These are phyloP conservation scores for Colletotrichum musae DNA, from an alignment of 2,329 filamentous ascomycete species.

Conservation along the genomic window DNA sequence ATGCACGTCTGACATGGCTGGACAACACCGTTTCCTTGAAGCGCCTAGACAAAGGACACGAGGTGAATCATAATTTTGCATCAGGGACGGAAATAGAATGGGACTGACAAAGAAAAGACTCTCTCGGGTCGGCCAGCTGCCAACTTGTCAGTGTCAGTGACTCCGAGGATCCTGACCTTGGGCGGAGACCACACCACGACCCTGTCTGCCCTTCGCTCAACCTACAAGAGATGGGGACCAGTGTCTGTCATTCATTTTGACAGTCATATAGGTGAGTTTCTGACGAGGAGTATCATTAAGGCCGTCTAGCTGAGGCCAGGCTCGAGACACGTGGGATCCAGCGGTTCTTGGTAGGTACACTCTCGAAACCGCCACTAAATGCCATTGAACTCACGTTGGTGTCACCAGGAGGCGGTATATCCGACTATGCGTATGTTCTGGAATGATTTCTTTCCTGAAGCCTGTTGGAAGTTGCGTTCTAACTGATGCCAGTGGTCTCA, in stretches of 20 bases:
- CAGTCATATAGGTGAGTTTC: constrained; percentile 69
- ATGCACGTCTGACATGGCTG: constrained; percentile 82
- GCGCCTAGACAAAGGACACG: constrained; percentile 80
- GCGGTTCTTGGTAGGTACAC: constrained; percentile 62
- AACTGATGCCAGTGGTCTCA: constrained; percentile 58
- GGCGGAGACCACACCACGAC: constrained; percentile 78
- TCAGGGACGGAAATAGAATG: not conserved
- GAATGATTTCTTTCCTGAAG: not conserved
- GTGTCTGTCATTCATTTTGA: constrained; percentile 78
- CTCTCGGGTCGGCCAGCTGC: constrained; percentile 53
- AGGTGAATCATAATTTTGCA: constrained; percentile 49
- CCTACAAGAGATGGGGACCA: constrained; percentile 69
- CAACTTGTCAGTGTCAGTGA: constrained; percentile 58
- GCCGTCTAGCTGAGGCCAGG: not conserved
- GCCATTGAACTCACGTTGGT: not conserved
- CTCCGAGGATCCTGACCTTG: constrained; percentile 70
- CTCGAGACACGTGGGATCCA: constrained; percentile 79
- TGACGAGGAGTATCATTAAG: constrained; percentile 39
- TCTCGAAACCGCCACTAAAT: not conserved
- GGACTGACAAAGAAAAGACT: constrained; percentile 44
- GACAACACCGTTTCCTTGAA: constrained; percentile 82
- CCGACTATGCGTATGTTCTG: constrained; percentile 67
- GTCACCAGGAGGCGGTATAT: constrained; percentile 66
- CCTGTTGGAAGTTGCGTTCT: not conserved
- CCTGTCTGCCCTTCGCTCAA: constrained; percentile 72